Evolutionary conservation across 306 rosid genomes (phyloP).

Genomic region (Quercus mongolica): DNA sequence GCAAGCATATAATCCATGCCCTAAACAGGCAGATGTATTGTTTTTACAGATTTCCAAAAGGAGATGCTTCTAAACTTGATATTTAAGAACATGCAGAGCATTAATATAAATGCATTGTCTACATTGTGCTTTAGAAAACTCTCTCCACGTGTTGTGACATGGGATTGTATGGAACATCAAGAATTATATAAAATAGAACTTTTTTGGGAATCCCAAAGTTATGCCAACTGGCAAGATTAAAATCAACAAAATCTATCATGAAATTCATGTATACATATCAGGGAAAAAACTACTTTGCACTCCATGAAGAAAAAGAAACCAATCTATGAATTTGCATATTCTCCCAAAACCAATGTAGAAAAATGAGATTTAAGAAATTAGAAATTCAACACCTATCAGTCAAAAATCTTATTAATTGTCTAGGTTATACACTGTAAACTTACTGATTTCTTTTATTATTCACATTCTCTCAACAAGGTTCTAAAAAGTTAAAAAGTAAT

Average conservation of each 20-base stretch:
- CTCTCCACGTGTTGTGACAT: no score
- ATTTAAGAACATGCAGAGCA: background rate
- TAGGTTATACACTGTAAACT: background rate
- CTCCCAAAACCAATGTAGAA: background rate
- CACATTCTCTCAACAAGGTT: background rate
- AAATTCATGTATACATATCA: background rate
- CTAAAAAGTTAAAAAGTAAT: background rate
- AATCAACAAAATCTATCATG: background rate
- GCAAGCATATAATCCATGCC: background rate
- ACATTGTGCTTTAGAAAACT: background rate
- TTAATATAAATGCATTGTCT: background rate
- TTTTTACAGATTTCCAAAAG: background rate
- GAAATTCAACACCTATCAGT: background rate
- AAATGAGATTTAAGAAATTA: background rate
- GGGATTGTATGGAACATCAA: background rate
- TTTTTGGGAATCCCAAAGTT: background rate
- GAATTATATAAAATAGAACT: background rate
- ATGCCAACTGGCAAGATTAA: background rate
- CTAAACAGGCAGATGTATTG: background rate
- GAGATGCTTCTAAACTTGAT: background rate
- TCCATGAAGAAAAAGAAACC: background rate
- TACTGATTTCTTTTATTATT: background rate
- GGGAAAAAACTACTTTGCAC: background rate
- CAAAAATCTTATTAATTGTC: background rate
- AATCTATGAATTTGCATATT: background rate